A percentile compares a stretch with the other conserved stretches of the same genome.
These are phyloP conservation scores for Sphagnurus paluster DNA, from an alignment of 1,284 basidiomycete genomes.

Conservation along the genomic window DNA sequence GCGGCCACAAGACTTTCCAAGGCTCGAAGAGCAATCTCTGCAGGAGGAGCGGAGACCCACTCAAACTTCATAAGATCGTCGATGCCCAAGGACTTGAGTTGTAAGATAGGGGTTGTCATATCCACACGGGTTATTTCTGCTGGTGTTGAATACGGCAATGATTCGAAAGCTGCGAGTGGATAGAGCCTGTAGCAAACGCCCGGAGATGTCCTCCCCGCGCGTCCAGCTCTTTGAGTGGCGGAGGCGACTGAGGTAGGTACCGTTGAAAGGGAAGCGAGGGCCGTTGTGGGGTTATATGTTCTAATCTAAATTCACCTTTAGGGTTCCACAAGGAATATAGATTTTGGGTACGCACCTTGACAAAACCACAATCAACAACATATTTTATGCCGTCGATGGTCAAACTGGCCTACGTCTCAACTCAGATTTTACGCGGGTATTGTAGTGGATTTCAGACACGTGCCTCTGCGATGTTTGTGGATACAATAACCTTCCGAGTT, in stretches of 20 bases:
- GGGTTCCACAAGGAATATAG: not conserved
- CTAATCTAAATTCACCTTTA: constrained; percentile 58
- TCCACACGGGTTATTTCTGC: constrained; percentile 92
- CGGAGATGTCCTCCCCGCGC: constrained; percentile 87
- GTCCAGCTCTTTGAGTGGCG: constrained; percentile 85
- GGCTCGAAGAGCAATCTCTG: constrained; percentile 82
- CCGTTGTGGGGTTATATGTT: constrained; percentile 79
- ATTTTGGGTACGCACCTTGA: constrained; percentile 64
- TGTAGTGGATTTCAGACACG: constrained; percentile 16
- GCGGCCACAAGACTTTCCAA: constrained; percentile 72
- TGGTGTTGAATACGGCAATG: constrained; percentile 67
- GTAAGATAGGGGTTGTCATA: constrained; percentile 85
- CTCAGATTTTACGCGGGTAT: constrained; percentile 1
- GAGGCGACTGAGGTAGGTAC: constrained; percentile 84
- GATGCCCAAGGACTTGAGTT: constrained; percentile 92
- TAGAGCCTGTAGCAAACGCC: constrained; percentile 96
- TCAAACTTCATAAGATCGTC: constrained; percentile 97
- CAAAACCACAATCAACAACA: constrained; percentile 95
- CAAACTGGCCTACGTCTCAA: constrained; percentile 72
- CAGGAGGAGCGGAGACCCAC: constrained; percentile 87
- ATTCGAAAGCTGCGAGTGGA: constrained; percentile 59
- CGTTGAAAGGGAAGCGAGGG: constrained; percentile 79
- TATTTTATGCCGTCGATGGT: constrained; percentile 95
- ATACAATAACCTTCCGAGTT: constrained; percentile 86
- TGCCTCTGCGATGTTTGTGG: constrained; percentile 97